Conservation (phyloP, 768 basidiomycete genomes). For the Pholiota conissans region DNA sequence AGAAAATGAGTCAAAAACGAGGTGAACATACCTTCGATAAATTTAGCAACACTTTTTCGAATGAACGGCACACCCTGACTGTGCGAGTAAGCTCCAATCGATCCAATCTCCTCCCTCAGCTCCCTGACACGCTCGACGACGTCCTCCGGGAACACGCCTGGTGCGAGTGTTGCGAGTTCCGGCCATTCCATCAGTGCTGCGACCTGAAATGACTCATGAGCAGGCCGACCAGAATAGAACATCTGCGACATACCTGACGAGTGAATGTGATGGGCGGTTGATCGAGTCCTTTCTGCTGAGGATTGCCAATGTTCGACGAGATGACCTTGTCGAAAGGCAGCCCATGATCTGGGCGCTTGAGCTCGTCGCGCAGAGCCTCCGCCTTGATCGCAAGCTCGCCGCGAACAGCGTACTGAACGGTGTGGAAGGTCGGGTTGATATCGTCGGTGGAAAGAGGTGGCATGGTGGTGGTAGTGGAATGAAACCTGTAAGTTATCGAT, state of each 20-base stretch:
- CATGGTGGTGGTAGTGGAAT: conserved; percentile 36
- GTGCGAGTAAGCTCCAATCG: conserved; percentile 93
- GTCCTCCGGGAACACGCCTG: conserved; percentile 80
- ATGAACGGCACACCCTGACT: conserved; percentile 91
- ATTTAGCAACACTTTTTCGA: conserved; percentile 83
- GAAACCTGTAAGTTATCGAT: conserved; percentile 17
- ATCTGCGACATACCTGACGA: conserved; percentile 66
- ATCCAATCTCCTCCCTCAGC: conserved; percentile 84
- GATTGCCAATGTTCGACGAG: conserved; percentile 96
- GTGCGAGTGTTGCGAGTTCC: conserved; percentile 73
- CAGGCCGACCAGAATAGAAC: background rate
- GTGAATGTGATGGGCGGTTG: conserved; percentile 92
- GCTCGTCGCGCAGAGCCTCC: conserved; percentile 72
- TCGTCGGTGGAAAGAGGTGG: conserved; percentile 61
- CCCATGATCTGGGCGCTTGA: conserved; percentile 55
- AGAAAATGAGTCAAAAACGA: conserved; percentile 3
- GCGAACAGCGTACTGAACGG: conserved; percentile 96
- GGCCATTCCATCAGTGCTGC: conserved; percentile 94
- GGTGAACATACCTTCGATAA: conserved; percentile 71
- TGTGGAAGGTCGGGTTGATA: conserved; percentile 82
- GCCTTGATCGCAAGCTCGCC: conserved; percentile 96
- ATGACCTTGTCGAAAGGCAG: conserved; percentile 90
- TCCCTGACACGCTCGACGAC: conserved; percentile 81
- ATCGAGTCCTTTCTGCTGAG: conserved; percentile 93
- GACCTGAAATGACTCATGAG: conserved; percentile 47